Evolutionary conservation across 1,284 basidiomycete species (phyloP), one percentile per base, ranked within the genome.

Genomic region (Trichosporon inkin): DNA sequence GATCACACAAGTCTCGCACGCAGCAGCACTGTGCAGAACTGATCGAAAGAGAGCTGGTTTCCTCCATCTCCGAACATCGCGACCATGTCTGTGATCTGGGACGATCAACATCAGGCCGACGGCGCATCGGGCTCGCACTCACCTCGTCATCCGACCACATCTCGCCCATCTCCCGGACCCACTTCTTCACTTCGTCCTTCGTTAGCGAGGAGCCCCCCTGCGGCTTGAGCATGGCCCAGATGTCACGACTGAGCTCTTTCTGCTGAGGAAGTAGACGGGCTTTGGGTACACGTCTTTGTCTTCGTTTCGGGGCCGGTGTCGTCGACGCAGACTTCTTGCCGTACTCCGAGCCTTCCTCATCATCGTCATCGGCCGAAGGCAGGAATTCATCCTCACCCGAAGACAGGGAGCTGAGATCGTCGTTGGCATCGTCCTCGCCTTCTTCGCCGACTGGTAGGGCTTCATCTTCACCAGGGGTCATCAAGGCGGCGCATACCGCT

Each of bases 61-160:
- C 22, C 73, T 74, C 19, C 75, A 54, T 2, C 71, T 69, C 44
- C 77, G 62, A 78, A 79, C 16, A 78, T 64, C 16, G 67, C 62
- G 57, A 79, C 72, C 78, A 79, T 79, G 16, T 79, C 78, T 2
- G 64, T 68, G 44, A 79, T 72, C 77, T 79, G 57, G 0, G 1
- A 13, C 3, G 17, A 24, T 41, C 41, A 55, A 57, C 22, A 13
- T 40, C 17, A 11, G 6, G 10, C 32, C n/a, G 55, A 3, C 20
- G 3, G 38, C 24, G 17, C 16, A 34, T 3, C 41, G 53, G 20
- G 14, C 14, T 19, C 16, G 0, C 0, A 68, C 76, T 58, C 60
- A 78, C 78, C 70, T 78, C 77, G 6, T 73, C 74, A 10, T 77
- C 73, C 1, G 66, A 72, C 75, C 75, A 78, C 68, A 73, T 74